A percentile compares a stretch with the other conserved stretches of the same genome.
phyloP scores from a whole-genome alignment of 352 stramenopile species.

The Pythium coloratum region DNA sequence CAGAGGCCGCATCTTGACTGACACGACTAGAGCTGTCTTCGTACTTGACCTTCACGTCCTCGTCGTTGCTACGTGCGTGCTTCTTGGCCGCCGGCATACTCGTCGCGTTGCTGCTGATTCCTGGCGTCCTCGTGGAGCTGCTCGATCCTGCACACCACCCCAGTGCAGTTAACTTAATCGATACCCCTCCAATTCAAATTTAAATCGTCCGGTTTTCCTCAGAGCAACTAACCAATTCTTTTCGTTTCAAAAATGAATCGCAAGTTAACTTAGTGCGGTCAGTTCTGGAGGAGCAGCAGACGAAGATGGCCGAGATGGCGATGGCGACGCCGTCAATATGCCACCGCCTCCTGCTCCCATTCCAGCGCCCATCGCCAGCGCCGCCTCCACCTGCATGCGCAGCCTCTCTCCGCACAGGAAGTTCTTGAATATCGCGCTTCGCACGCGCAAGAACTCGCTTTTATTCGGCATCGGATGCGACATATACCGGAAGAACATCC shows the following conservation, averaged over 20 bases:
- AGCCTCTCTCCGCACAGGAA: slow-evolving; percentile 59
- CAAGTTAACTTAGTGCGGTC: background rate
- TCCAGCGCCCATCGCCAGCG: slow-evolving; percentile 13
- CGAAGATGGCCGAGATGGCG: background rate
- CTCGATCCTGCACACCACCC: background rate
- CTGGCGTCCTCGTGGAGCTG: background rate
- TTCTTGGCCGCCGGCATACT: background rate
- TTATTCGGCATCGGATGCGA: slow-evolving; percentile 41
- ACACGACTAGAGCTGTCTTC: background rate
- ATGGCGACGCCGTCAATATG: slow-evolving; percentile 18
- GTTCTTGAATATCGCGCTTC: slow-evolving; percentile 47
- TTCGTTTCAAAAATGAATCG: background rate
- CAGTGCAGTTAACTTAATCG: background rate
- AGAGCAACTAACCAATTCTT: background rate
- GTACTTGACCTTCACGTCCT: background rate
- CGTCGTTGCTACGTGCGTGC: background rate
- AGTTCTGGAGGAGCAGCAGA: background rate
- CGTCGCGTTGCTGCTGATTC: background rate
- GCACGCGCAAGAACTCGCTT: slow-evolving; percentile 43
- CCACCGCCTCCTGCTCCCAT: background rate
- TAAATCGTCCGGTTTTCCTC: background rate
- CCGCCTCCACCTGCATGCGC: slow-evolving; percentile 23
- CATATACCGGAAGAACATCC: slow-evolving; percentile 68
- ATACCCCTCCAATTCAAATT: background rate
- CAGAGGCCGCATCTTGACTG: background rate